Conservation (phyloP, 164 flowering plant species). For the Berberis vulgaris region DNA sequence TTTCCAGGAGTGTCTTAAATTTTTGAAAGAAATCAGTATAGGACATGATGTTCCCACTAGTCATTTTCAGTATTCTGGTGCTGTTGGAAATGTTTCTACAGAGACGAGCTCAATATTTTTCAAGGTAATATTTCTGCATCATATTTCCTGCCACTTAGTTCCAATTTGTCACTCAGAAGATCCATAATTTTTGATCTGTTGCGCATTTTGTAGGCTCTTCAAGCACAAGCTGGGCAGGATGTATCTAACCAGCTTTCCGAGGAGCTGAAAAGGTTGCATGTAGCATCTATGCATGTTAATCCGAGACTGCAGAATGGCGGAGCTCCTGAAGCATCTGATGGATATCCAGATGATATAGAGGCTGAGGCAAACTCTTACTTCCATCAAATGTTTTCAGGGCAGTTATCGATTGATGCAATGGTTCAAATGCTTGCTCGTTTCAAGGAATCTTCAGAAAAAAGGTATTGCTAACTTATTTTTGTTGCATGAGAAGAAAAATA, state of each 20-base stretch:
- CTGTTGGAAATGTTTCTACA: conserved; percentile 32
- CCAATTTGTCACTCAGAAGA: background rate
- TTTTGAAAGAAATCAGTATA: conserved; percentile 53
- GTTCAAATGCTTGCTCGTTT: conserved; percentile 84
- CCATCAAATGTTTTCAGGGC: conserved; percentile 77
- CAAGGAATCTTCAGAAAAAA: conserved; percentile 70
- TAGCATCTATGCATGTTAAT: conserved; percentile 25
- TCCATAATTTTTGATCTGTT: background rate
- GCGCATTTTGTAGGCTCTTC: conserved; percentile 57
- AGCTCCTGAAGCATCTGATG: conserved; percentile 48
- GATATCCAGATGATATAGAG: conserved; percentile 69
- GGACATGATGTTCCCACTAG: conserved; percentile 40
- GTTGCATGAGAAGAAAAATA: background rate
- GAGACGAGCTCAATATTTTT: conserved; percentile 50
- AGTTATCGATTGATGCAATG: conserved; percentile 65
- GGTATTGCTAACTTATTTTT: conserved; percentile 27
- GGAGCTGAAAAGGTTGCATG: conserved; percentile 60
- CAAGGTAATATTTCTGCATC: conserved; percentile 41
- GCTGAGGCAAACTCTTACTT: conserved; percentile 78
- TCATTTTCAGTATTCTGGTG: conserved; percentile 44
- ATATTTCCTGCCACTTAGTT: background rate
- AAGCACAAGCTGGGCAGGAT: conserved; percentile 40
- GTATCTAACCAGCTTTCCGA: conserved; percentile 45
- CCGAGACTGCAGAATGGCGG: conserved; percentile 49
- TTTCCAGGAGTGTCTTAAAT: conserved; percentile 77